phyloP scores from a whole-genome alignment of 805 yeast species.

The Saccharomycopsis schoenii region DNA sequence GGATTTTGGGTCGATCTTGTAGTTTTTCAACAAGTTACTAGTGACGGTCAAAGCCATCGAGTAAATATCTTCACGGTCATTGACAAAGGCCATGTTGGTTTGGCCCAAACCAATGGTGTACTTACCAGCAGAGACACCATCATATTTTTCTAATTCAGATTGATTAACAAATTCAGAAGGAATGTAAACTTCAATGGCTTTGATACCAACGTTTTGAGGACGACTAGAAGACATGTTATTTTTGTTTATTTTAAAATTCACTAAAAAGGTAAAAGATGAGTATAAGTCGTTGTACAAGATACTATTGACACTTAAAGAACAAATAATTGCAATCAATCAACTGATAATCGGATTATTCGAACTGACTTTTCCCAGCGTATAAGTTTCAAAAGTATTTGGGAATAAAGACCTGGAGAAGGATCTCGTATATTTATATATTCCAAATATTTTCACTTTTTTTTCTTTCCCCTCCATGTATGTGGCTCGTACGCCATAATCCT shows the following conservation, averaged over 20 bases:
- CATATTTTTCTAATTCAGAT: slow-evolving; percentile 73
- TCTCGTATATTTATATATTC: slow-evolving; percentile 1
- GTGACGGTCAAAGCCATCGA: slow-evolving; percentile 88
- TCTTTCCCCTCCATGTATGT: background rate
- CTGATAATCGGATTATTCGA: background rate
- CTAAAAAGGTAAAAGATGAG: too few species aligned
- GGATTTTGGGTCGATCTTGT: slow-evolving; percentile 67
- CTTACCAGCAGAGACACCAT: slow-evolving; percentile 86
- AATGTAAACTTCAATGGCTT: slow-evolving; percentile 87
- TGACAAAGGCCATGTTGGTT: slow-evolving; percentile 94
- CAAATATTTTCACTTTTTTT: background rate
- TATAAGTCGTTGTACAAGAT: too few species aligned
- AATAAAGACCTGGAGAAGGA: background rate
- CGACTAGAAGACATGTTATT: slow-evolving; percentile 7
- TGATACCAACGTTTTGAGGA: slow-evolving; percentile 89
- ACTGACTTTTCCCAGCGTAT: background rate
- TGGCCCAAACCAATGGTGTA: slow-evolving; percentile 98
- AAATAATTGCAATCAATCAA: background rate
- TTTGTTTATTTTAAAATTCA: background rate
- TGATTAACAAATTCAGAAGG: slow-evolving; percentile 84
- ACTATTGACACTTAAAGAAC: too few species aligned
- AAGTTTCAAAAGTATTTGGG: background rate
- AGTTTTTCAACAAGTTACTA: slow-evolving; percentile 64
- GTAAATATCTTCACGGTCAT: slow-evolving; percentile 95
- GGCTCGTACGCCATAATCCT: background rate